Conservation (phyloP, 1,284 basidiomycete genomes). For the Psilocybe mexicana region DNA sequence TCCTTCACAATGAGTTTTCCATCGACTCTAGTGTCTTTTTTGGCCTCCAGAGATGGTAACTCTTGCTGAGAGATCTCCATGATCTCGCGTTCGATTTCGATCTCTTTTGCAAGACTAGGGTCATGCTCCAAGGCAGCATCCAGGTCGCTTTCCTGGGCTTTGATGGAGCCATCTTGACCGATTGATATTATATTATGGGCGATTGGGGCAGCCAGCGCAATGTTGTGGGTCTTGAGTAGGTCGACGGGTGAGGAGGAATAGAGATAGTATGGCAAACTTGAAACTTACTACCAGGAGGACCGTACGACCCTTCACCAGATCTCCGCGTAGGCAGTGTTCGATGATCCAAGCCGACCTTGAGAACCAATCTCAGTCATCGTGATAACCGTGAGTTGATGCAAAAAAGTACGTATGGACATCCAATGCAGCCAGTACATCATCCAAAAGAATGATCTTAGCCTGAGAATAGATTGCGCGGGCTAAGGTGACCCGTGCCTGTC, state of each 20-base stretch:
- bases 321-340: slow-evolving; percentile 61
- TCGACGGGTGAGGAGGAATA: not conserved
- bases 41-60: not conserved
- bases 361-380: slow-evolving; percentile 27
- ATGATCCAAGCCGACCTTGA: slow-evolving; percentile 50
- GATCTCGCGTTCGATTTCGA: slow-evolving; percentile 4
- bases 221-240: slow-evolving; percentile 58
- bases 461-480: slow-evolving; percentile 68
- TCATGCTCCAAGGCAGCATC: slow-evolving; percentile 2
- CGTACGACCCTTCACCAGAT: slow-evolving; percentile 51
- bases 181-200: slow-evolving; percentile 61
- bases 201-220: slow-evolving; percentile 55
- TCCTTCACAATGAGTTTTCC: slow-evolving; percentile 49
- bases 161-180: slow-evolving; percentile 42
- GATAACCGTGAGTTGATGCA: too few species aligned
- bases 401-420: slow-evolving; percentile 12
- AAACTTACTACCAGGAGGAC: slow-evolving; percentile 59
- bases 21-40: slow-evolving; percentile 32
- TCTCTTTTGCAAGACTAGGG: slow-evolving; percentile 5
- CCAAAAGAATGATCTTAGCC: slow-evolving; percentile 7
- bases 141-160: slow-evolving; percentile 33
- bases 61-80: not conserved
- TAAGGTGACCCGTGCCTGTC: slow-evolving; percentile 69
- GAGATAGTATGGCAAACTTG: not conserved
- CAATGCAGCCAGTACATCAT: slow-evolving; percentile 10